Evolutionary conservation across 345 rosid genomes (phyloP).

Genomic region (Arabis alpina): DNA sequence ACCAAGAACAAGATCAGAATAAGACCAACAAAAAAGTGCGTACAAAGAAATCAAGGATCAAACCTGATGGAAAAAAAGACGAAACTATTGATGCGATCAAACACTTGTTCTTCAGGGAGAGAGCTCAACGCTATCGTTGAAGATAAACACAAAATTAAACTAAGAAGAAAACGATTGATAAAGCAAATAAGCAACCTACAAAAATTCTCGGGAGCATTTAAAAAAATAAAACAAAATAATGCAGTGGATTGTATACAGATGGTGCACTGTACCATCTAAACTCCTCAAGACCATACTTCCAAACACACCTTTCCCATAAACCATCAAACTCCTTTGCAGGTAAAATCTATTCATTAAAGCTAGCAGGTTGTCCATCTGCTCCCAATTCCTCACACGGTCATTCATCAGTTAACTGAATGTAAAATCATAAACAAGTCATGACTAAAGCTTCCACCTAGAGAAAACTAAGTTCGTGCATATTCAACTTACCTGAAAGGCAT

Average conservation of each 20-base stretch:
- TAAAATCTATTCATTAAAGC: no score
- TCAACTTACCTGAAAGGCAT: no score
- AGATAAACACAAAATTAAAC: slow-evolving; percentile 28
- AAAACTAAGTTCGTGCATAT: no score
- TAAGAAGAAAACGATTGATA: not conserved
- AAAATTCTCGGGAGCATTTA: not conserved
- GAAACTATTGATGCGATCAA: slow-evolving; percentile 27
- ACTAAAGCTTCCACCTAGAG: no score
- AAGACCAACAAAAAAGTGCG: not conserved
- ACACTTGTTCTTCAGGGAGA: slow-evolving; percentile 1
- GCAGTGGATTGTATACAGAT: slow-evolving; percentile 7
- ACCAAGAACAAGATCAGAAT: slow-evolving; percentile 3
- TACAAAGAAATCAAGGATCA: not conserved
- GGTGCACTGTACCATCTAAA: slow-evolving; percentile 1
- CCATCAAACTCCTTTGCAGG: no score
- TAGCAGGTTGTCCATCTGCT: no score
- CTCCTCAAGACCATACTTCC: not conserved
- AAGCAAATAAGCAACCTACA: slow-evolving; percentile 28
- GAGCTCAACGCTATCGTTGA: slow-evolving; percentile 37
- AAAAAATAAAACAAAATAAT: slow-evolving; percentile 3
- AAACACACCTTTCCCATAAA: no score
- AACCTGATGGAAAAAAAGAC: slow-evolving; percentile 31
- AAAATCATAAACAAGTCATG: no score
- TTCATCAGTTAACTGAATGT: no score
- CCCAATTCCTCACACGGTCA: no score